These are phyloP conservation scores for Teunomyces panamensis DNA, from an alignment of 805 yeast species.

Conservation along the genomic window DNA sequence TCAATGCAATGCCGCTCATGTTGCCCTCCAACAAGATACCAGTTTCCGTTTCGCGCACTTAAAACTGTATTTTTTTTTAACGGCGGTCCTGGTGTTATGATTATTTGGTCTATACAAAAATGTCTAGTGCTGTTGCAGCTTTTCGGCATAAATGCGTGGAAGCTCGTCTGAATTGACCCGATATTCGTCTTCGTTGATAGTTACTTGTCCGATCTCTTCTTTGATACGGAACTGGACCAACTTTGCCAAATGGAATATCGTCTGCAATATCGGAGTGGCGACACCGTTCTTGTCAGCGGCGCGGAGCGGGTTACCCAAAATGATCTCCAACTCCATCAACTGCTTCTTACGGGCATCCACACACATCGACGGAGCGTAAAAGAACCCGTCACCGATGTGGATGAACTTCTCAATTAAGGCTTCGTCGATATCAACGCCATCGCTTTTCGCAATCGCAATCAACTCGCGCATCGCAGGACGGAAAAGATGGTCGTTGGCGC, in stretches of 20 bases:
- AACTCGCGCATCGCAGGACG: slow-evolving; percentile 69
- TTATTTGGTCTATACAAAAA: not conserved
- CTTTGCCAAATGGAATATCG: slow-evolving; percentile 57
- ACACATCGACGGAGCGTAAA: slow-evolving; percentile 42
- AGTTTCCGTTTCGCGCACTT: not conserved
- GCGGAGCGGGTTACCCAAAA: slow-evolving; percentile 38
- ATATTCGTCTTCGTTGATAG: slow-evolving; percentile 22
- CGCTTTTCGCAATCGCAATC: slow-evolving; percentile 62
- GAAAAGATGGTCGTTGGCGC: slow-evolving; percentile 28
- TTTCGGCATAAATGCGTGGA: slow-evolving; percentile 14
- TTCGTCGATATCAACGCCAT: slow-evolving; percentile 54
- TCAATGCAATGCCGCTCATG: slow-evolving; percentile 78
- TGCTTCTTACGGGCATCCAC: slow-evolving; percentile 37
- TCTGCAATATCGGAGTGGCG: slow-evolving; percentile 54
- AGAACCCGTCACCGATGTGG: slow-evolving; percentile 46
- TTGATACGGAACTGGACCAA: slow-evolving; percentile 60
- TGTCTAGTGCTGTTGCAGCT: not conserved
- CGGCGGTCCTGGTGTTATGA: too few relatives aligned
- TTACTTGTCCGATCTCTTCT: slow-evolving; percentile 49
- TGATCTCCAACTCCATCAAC: slow-evolving; percentile 38
- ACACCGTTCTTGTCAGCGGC: slow-evolving; percentile 40
- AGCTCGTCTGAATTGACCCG: slow-evolving; percentile 17
- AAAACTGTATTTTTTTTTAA: not conserved
- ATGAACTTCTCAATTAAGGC: slow-evolving; percentile 49
- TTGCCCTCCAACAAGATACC: not conserved